A percentile compares a stretch with the other conserved stretches of the same genome.
Evolutionary conservation across 2,329 filamentous ascomycete genomes (phyloP).

Genomic region (Endocalyx cinctus): DNA sequence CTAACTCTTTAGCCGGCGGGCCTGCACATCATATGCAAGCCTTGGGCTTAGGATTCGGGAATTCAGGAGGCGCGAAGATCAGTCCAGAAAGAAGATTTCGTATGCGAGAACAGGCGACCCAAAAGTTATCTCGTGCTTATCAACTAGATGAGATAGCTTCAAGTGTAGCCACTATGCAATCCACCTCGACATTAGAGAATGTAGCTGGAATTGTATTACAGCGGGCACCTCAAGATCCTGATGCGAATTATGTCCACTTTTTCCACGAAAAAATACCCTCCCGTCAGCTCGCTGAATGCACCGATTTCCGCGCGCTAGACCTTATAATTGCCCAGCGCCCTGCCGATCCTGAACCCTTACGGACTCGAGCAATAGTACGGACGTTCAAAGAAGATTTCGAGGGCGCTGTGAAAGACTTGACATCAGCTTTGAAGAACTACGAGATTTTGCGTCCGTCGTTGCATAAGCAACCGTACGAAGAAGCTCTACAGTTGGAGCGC

Average conservation of each 20-base stretch:
- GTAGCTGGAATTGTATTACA: constrained; percentile 70
- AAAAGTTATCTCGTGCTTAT: constrained; percentile 73
- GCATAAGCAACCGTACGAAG: constrained; percentile 43
- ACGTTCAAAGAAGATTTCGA: constrained; percentile 72
- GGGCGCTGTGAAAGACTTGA: constrained; percentile 67
- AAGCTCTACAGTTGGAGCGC: constrained; percentile 45
- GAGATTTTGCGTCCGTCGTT: constrained; percentile 50
- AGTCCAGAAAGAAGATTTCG: constrained; percentile 73
- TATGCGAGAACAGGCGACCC: constrained; percentile 75
- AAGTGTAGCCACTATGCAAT: constrained; percentile 80
- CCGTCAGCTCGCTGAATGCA: constrained; percentile 66
- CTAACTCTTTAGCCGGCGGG: constrained; percentile 44
- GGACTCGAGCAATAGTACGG: constrained; percentile 70
- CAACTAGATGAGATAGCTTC: constrained; percentile 78
- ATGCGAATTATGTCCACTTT: constrained; percentile 86
- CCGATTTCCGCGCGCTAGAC: constrained; percentile 60
- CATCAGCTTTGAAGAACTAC: constrained; percentile 55
- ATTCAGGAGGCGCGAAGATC: constrained; percentile 59
- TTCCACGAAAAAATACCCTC: constrained; percentile 88
- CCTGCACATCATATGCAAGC: constrained; percentile 30
- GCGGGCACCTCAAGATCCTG: constrained; percentile 60
- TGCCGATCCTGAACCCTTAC: constrained; percentile 59
- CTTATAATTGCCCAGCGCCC: constrained; percentile 63
- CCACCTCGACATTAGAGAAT: constrained; percentile 70
- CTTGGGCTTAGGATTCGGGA: constrained; percentile 53